A percentile compares a stretch with the other conserved stretches of the same genome.
Conservation (phyloP, 768 basidiomycete species). For the Mycena galericulata region DNA sequence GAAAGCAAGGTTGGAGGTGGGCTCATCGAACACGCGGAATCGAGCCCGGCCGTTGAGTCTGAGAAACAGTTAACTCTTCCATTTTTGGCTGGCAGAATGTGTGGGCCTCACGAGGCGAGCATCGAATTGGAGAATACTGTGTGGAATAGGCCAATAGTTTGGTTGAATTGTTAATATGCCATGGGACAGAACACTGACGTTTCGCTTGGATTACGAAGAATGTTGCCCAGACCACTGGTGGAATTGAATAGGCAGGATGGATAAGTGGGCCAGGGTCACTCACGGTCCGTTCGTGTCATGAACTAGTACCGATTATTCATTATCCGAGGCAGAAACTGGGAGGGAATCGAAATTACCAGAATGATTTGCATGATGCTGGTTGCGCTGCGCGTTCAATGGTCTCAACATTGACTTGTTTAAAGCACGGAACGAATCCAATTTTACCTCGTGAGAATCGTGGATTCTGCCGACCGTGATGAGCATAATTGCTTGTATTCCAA, state of each 20-base stretch:
- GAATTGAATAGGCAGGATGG: neutral
- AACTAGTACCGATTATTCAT: neutral
- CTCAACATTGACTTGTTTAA: neutral
- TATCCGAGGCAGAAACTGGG: neutral
- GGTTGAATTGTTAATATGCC: too few relatives aligned
- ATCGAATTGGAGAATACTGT: neutral
- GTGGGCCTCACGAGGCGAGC: neutral
- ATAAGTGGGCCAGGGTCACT: neutral
- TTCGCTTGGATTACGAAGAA: neutral
- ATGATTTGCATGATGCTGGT: neutral
- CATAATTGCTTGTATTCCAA: too few relatives aligned
- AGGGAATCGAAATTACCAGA: neutral
- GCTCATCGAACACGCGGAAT: too few relatives aligned
- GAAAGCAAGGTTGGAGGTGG: too few relatives aligned
- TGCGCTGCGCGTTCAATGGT: neutral
- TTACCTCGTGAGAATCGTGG: neutral
- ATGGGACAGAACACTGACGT: neutral
- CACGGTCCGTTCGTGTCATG: neutral
- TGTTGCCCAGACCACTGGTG: neutral
- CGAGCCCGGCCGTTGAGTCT: too few relatives aligned
- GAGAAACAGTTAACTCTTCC: too few relatives aligned
- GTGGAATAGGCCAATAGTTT: too few relatives aligned
- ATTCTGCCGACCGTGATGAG: neutral
- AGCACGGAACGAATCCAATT: neutral
- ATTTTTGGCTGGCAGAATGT: too few relatives aligned